Evolutionary conservation across 495 filamentous ascomycete genomes (phyloP), one percentile per base, ranked within the genome.

Genomic region (Oidiodendron maius): DNA sequence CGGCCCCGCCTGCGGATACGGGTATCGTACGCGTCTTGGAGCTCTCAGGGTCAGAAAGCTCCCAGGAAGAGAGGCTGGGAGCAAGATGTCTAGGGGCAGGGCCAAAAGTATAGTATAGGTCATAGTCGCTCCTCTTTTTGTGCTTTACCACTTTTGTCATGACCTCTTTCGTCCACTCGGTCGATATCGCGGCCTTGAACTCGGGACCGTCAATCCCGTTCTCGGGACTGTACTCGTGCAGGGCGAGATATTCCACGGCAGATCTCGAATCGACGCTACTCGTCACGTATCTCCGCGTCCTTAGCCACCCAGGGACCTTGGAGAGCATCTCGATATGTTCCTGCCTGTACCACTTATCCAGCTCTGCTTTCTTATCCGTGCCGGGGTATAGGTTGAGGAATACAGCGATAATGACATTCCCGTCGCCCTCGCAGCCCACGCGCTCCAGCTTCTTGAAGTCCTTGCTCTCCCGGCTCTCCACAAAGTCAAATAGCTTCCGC

Each of bases 51-150:
- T 84, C 78, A 41, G 71, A 72, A 26, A 80, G 83, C 3, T 69
- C 64, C 60, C 53, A 57, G 8, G 36, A 23, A 8, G 50, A 45
- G 11, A 54, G 44, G 15, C 46, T 50, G 9, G 57, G 71, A 3
- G 68, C 50, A 16, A 90, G 67, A 44, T 89, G 81, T n/a, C 85
- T 70, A 6, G 84, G 81, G 0, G 76, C 84, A 0, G 84, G 77
- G 0, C 84, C 84, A 56, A 93, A 90, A 32, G 83, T 83, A 65
- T 89, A 89, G 58, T 86, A 83, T 56, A 88, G 79, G 40, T 79
- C 67, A 64, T 86, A 91, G 1, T 70, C 64, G 10, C 85, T 67
- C 35, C 78, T 70, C 13, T 62, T 69, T 53, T 74, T 80, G 30
- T 65, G 58, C n/a, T 70, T 66, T 21, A 85, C 76, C 21, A 74